A percentile compares a stretch with the other conserved stretches of the same genome.
Conservation (phyloP, 1,139 yeast genomes). For the Kurtzmaniella quercitrusa region DNA sequence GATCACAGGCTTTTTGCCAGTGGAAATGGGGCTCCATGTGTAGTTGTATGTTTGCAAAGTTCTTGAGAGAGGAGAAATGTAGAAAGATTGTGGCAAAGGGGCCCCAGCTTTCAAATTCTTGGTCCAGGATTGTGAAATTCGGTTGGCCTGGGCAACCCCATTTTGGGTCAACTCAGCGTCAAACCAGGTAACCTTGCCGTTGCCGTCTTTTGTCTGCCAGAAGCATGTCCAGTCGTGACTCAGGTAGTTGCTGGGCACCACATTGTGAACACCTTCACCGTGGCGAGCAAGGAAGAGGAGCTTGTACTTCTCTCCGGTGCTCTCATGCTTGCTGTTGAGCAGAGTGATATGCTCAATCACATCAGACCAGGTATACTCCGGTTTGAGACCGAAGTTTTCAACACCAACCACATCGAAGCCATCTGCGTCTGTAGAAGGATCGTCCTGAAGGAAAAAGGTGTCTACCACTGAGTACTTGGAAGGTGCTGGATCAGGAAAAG, state of each 20-base stretch:
- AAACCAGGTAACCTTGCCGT: slow-evolving; percentile 29
- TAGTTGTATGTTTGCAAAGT: slow-evolving; percentile 29
- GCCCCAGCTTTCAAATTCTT: slow-evolving; percentile 14
- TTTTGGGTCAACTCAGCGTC: slow-evolving; percentile 32
- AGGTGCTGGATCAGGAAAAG: slow-evolving; percentile 1
- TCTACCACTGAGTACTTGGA: slow-evolving; percentile 10
- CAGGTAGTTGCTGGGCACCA: slow-evolving; percentile 19
- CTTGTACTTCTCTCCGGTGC: slow-evolving; percentile 15
- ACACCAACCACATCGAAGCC: slow-evolving; percentile 11
- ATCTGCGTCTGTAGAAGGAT: slow-evolving; percentile 12
- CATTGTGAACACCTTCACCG: slow-evolving; percentile 39
- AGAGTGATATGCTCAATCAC: slow-evolving; percentile 2
- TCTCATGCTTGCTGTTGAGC: slow-evolving; percentile 1
- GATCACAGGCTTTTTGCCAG: slow-evolving; percentile 17
- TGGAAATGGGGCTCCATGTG: slow-evolving; percentile 21
- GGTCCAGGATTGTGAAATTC: slow-evolving; percentile 17
- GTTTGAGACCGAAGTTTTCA: slow-evolving; percentile 18
- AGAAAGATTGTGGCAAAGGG: slow-evolving; percentile 26
- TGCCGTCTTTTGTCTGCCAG: slow-evolving; percentile 28
- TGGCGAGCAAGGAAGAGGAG: slow-evolving; percentile 37
- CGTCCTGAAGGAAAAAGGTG: slow-evolving; percentile 19
- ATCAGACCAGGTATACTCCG: slow-evolving; percentile 16
- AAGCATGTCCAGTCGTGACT: slow-evolving; percentile 28
- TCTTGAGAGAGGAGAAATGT: slow-evolving; percentile 33
- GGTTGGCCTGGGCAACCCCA: slow-evolving; percentile 20